Base-by-base conservation (phyloP, 306 rosid genomes). In the Trifolium dubium region DNA sequence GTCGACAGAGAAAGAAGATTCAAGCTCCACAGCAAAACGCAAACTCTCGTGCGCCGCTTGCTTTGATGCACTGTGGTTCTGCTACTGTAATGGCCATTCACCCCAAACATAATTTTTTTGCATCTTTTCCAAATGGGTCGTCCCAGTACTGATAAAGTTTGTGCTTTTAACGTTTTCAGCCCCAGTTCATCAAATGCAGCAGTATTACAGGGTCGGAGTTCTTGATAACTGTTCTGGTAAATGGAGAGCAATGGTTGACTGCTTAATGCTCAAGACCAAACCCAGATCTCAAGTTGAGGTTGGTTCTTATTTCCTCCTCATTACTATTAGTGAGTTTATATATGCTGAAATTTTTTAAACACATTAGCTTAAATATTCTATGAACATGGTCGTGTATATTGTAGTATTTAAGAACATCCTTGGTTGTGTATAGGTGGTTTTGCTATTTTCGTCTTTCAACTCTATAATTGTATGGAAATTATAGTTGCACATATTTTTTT, bases 171-270 rank as follows among this genome's bases (percentile, higher is more conserved):
- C 53, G n/a, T 37, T 14, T 82, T 77, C 90, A 90, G 98, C 96
- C 54, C 97, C 97, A 5, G 94, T 93, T 72, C 88, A 93, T 86
- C 97, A 93, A 82, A 71, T 93, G 96, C 89, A 91, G 85, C 97
- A 91, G 69, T 91, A 91, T 81, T 93, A 91, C 70, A 85, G 98
- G 85, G 61, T 89, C 61, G 97, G 98, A 19, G 32, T 46, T 65
- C 86, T 93, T 60, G 97, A 93, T 74, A 88, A 85, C 81, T 93
- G 98, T 79, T 51, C 74, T 6, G 67, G 65, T 19, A 87, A 93
- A 80, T 93, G 96, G 92, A 85, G 17, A 53, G 79, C 89, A 39
- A 73, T 89, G 75, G 14, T 78, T 23, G 94, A 91, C 46, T 89
- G 98, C 80, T 83, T 93, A 53, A 71, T 2, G 69, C 90, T 93